Percentiles rank a stretch among this genome's conserved stretches.
phyloP scores from a whole-genome alignment of 306 rosid genomes.

The Sesbania bispinosa region DNA sequence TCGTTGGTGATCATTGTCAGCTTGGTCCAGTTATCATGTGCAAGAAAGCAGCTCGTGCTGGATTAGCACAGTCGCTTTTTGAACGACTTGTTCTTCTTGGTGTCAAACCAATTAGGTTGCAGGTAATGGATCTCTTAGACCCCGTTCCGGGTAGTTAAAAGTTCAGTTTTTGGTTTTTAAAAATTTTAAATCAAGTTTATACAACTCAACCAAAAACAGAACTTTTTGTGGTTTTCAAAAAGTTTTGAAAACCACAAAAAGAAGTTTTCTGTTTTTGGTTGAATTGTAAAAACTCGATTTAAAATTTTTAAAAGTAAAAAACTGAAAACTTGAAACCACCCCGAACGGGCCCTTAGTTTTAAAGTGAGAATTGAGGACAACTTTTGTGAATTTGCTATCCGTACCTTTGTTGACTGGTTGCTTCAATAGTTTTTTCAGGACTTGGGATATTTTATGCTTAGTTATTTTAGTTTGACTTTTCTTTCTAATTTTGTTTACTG shows the following conservation, averaged over 20 bases:
- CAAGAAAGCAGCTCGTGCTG: slow-evolving; percentile 99
- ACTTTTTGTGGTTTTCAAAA: no score
- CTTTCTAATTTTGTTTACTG: no score
- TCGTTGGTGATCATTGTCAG: slow-evolving; percentile 99
- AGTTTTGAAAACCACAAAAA: no score
- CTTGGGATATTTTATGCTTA: not conserved
- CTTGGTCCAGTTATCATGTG: slow-evolving; percentile 99
- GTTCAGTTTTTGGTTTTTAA: no score
- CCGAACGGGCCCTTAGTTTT: no score
- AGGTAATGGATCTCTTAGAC: slow-evolving; percentile 58
- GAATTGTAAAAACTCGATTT: no score
- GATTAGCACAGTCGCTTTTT: slow-evolving; percentile 96
- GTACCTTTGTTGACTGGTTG: not conserved
- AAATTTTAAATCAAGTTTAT: no score
- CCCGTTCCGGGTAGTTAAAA: no score
- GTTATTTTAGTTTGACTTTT: not conserved
- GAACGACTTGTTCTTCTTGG: slow-evolving; percentile 97
- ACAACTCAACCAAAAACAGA: no score
- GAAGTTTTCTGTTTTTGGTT: no score
- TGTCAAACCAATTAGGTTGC: slow-evolving; percentile 96
- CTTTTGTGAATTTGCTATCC: slow-evolving; percentile 4
- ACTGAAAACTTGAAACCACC: no score
- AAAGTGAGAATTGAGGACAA: not conserved
- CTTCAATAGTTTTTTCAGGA: not conserved
- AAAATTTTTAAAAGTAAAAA: no score